phyloP scores from a whole-genome alignment of 2,329 filamentous ascomycete species.

The Chaetomium strumarium region DNA sequence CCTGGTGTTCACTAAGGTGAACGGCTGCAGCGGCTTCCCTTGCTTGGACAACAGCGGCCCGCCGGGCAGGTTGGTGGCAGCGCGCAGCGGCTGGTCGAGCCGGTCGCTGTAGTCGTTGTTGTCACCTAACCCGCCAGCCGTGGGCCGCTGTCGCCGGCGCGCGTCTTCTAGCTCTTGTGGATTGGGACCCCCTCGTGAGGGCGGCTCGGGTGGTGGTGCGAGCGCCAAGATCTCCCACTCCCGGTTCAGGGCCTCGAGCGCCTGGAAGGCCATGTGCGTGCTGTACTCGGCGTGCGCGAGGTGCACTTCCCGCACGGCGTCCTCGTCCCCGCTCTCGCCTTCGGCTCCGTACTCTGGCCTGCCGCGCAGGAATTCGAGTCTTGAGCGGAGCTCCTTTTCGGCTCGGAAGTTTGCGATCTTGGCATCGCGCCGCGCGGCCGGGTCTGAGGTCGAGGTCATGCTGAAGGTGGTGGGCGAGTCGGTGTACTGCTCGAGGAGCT shows the following conservation, averaged over 20 bases:
- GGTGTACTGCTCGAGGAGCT: constrained; percentile 65
- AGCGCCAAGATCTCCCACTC: constrained; percentile 77
- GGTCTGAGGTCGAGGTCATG: constrained; percentile 53
- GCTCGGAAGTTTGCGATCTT: constrained; percentile 83
- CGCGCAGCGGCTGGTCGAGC: constrained; percentile 59
- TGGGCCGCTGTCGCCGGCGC: constrained; percentile 30
- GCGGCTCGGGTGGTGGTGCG: constrained; percentile 47
- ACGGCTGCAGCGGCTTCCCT: constrained; percentile 84
- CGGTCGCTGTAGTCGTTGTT: constrained; percentile 58
- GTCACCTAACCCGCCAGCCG: constrained; percentile 15
- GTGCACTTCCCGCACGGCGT: constrained; percentile 72
- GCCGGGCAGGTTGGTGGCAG: constrained; percentile 39
- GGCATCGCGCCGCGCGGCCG: constrained; percentile 65
- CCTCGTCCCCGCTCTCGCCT: constrained; percentile 66
- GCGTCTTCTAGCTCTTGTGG: constrained; percentile 39
- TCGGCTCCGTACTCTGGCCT: constrained; percentile 51
- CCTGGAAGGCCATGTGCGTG: constrained; percentile 75
- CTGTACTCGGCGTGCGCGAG: constrained; percentile 68
- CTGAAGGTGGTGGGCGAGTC: constrained; percentile 69
- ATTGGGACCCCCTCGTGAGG: constrained; percentile 19
- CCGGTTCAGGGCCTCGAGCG: constrained; percentile 78
- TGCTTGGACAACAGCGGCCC: constrained; percentile 71
- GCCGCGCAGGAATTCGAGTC: constrained; percentile 56
- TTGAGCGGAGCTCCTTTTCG: constrained; percentile 79
- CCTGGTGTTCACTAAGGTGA: constrained; percentile 75